phyloP scores from a whole-genome alignment of 495 filamentous ascomycete species.

The Penicillium manginii region DNA sequence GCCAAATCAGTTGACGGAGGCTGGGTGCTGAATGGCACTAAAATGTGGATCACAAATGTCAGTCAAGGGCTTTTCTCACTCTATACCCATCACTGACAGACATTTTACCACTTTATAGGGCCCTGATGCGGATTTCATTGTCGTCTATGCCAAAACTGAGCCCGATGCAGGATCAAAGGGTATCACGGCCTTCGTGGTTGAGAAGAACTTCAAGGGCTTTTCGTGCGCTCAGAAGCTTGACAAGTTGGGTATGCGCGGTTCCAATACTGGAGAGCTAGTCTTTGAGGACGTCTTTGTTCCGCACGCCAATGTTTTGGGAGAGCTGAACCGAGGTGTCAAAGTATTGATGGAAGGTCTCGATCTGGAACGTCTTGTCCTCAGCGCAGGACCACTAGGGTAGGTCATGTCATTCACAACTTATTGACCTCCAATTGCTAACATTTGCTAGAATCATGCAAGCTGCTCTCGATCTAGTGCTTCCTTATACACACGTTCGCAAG shows the following conservation, averaged over 20 bases:
- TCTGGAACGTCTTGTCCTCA: slow-evolving; percentile 89
- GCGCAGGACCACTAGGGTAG: slow-evolving; percentile 83
- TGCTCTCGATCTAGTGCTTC: slow-evolving; percentile 81
- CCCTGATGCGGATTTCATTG: slow-evolving; percentile 84
- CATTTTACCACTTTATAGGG: slow-evolving; percentile 51
- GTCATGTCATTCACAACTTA: neutral
- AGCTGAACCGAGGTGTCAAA: slow-evolving; percentile 77
- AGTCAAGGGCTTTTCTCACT: slow-evolving; percentile 15
- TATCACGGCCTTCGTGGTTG: slow-evolving; percentile 92
- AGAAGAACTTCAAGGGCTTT: slow-evolving; percentile 75
- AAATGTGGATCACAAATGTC: slow-evolving; percentile 99
- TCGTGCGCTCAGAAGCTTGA: slow-evolving; percentile 89
- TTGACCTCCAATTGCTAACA: slow-evolving; percentile 12
- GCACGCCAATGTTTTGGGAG: slow-evolving; percentile 75
- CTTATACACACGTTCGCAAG: slow-evolving; percentile 85
- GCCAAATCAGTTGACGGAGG: slow-evolving; percentile 83
- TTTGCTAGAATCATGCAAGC: slow-evolving; percentile 83
- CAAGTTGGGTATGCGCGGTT: slow-evolving; percentile 97
- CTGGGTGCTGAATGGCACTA: slow-evolving; percentile 84
- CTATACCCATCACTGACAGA: slow-evolving; percentile 2
- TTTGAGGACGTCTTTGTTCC: slow-evolving; percentile 95
- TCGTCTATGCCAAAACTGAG: slow-evolving; percentile 95
- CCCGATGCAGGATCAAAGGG: slow-evolving; percentile 83
- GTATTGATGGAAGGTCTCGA: slow-evolving; percentile 97
- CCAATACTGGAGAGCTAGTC: slow-evolving; percentile 92